Conservation (phyloP, 495 filamentous ascomycete species). For the Aspergillus baeticus region DNA sequence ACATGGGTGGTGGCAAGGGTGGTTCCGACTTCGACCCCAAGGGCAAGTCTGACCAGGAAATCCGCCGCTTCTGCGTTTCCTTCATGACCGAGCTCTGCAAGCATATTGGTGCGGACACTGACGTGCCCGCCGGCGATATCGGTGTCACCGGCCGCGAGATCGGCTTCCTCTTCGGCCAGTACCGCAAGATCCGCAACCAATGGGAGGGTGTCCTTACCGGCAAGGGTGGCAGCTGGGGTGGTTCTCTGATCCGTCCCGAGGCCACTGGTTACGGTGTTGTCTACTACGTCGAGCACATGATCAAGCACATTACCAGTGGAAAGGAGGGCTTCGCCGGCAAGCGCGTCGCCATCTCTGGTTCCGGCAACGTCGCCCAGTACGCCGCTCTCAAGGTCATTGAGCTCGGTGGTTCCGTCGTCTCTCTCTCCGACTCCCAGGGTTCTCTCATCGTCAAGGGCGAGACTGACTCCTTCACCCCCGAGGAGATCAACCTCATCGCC, state of each 20-base stretch:
- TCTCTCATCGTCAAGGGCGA: conserved; percentile 68
- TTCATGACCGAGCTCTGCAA: conserved; percentile 95
- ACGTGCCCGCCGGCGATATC: conserved; percentile 94
- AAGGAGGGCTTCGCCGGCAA: conserved; percentile 87
- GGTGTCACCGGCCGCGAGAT: conserved; percentile 88
- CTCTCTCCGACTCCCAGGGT: conserved; percentile 92
- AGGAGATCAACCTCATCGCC: conserved; percentile 75
- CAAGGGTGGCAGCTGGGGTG: conserved; percentile 92
- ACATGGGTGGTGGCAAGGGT: conserved; percentile 98
- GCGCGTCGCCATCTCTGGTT: conserved; percentile 93
- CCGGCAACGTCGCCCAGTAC: conserved; percentile 98
- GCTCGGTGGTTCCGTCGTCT: conserved; percentile 88
- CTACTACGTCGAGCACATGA: conserved; percentile 98
- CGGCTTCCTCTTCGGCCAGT: conserved; percentile 93
- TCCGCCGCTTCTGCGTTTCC: conserved; percentile 92
- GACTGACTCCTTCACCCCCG: conserved; percentile 61
- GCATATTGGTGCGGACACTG: conserved; percentile 95
- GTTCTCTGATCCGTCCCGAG: conserved; percentile 91
- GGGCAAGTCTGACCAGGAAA: conserved; percentile 96
- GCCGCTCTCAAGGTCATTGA: conserved; percentile 96
- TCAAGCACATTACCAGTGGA: conserved; percentile 75
- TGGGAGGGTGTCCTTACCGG: conserved; percentile 97
- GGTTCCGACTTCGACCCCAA: conserved; percentile 99
- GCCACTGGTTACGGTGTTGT: conserved; percentile 96
- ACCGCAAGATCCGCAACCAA: conserved; percentile 81